These are phyloP conservation scores for Acanthamoeba polyphaga DNA, from an alignment of 208 protist genomes.

Conservation along the genomic window DNA sequence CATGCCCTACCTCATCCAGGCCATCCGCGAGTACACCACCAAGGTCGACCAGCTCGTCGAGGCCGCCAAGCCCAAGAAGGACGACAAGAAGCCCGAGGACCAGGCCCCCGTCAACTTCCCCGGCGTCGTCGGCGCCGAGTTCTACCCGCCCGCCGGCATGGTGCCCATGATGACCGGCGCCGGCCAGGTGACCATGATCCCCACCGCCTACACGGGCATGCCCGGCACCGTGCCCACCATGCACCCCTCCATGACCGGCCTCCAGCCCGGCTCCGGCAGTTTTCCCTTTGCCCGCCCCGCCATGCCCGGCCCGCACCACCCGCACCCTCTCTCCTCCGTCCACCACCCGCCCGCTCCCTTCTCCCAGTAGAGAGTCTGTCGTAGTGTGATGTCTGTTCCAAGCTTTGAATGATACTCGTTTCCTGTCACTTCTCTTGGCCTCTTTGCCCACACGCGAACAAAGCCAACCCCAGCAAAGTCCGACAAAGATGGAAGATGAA, in stretches of 20 bases:
- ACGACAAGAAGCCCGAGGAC: slow-evolving; percentile 59
- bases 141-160: slow-evolving; percentile 21
- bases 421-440: no score
- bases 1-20: slow-evolving; percentile 99
- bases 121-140: neutral
- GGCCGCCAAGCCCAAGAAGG: slow-evolving; percentile 66
- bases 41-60: slow-evolving; percentile 75
- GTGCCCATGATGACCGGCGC: slow-evolving; percentile 29
- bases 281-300: slow-evolving; percentile 42
- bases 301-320: neutral
- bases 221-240: neutral
- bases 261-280: slow-evolving; percentile 34
- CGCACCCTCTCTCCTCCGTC: neutral
- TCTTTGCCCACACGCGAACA: no score
- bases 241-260: neutral
- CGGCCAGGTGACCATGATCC: neutral
- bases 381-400: no score
- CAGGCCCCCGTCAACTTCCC: slow-evolving; percentile 21
- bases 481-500: neutral
- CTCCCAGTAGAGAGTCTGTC: neutral
- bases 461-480: no score
- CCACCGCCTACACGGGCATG: slow-evolving; percentile 44
- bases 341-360: slow-evolving; percentile 6
- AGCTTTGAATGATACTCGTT: neutral
- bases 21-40: slow-evolving; percentile 94